Base-by-base conservation (phyloP, 345 rosid species). In the Melaleuca alternifolia region DNA sequence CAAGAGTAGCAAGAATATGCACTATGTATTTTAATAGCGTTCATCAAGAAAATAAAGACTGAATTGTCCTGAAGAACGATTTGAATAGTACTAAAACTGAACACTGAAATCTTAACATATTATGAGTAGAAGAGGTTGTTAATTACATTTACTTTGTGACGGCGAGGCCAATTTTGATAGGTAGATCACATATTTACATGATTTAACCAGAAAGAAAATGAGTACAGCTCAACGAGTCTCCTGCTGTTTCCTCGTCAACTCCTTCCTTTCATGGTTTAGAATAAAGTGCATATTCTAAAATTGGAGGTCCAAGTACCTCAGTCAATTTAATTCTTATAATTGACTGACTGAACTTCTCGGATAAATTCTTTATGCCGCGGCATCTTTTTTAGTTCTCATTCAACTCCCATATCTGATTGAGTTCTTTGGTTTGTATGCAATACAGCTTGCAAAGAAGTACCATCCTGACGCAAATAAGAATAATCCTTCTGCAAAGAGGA, bases 381-480 rank as follows among this genome's bases (percentile, higher is more conserved):
- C 79, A 71, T 48, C 48, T 71, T 11, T 37, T 18, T 33, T 37
- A 37, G 79, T 71, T 18, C 24, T 71, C 37, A 37, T 33, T 33
- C 2, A 0, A 71, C 3, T 65, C 77, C 41, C 12, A 37, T 18
- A 53, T 51, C 61, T 28, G 61, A 56, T 87, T 61, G 54, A 61
- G 30, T 83, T 54, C 61, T 18, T 79, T 51, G 57, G 50, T 57
- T 86, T 59, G 15, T 84, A 5, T 88, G 81, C 59, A 37, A 14
- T 95, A 92, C 93, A 97, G 98, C 98, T 97, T 79, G 99, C 99
- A 1, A 97, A 96, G 89, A 96, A 95, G 86, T 95, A 92, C 90
- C 99, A 97, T 91, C 99, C 99, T 46, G 98, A 97, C 91, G 91
- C 97, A 85, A 97, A 94, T 91, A 94, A 90, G 91, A 94, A 93